Percentiles rank a stretch among this genome's conserved stretches.
These are phyloP conservation scores for Xylaria cubensis DNA, from an alignment of 495 filamentous ascomycete species.

Conservation along the genomic window DNA sequence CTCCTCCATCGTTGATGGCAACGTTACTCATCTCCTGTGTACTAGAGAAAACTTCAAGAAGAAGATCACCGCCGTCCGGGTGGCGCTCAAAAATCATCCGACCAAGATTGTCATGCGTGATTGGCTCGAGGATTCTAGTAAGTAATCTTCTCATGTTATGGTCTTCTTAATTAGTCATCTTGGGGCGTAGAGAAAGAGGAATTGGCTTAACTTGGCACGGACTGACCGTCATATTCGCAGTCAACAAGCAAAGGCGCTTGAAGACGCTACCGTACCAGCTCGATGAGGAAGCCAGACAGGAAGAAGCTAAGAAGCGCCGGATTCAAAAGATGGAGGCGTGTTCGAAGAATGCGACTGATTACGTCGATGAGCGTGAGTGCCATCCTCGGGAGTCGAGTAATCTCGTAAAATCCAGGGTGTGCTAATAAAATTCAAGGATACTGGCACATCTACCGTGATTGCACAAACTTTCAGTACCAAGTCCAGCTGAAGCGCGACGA, in stretches of 20 bases:
- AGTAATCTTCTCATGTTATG: not conserved
- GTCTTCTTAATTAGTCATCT: not conserved
- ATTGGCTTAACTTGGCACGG: not conserved
- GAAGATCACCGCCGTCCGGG: constrained; percentile 29
- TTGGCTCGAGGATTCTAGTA: constrained; percentile 49
- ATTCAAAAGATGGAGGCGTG: constrained; percentile 57
- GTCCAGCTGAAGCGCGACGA: constrained; percentile 40
- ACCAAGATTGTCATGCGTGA: constrained; percentile 43
- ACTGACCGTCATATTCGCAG: constrained; percentile 1
- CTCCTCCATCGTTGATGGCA: constrained; percentile 27
- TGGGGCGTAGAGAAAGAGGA: not conserved
- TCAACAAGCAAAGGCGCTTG: constrained; percentile 19
- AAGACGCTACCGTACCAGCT: constrained; percentile 36
- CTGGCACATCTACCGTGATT: constrained; percentile 43
- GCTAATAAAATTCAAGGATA: constrained; percentile 13
- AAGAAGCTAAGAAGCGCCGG: constrained; percentile 23
- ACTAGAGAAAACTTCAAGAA: constrained; percentile 40
- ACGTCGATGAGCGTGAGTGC: constrained; percentile 39
- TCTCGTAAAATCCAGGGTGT: not conserved
- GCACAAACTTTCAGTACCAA: constrained; percentile 44
- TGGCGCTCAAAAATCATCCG: constrained; percentile 32
- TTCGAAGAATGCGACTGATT: constrained; percentile 50
- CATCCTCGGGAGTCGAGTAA: not conserved
- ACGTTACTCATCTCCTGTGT: constrained; percentile 49
- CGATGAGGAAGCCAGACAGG: constrained; percentile 24